Conservation (phyloP, 2,329 filamentous ascomycete genomes). For the Ascochyta pisi region DNA sequence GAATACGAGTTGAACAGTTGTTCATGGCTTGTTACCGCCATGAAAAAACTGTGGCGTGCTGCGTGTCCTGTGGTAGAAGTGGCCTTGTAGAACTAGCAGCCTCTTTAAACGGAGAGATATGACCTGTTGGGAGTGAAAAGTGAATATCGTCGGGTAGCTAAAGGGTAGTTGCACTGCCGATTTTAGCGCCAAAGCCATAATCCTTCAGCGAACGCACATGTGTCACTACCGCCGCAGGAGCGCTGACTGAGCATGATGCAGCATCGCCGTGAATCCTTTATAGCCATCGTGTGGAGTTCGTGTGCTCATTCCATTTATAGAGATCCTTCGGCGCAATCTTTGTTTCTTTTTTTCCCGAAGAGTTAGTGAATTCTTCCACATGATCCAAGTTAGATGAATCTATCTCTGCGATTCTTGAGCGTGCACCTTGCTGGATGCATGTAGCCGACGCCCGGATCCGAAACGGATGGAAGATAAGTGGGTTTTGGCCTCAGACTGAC, state of each 20-base stretch:
- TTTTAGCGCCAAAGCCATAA: background rate
- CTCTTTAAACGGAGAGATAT: background rate
- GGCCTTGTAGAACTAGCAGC: background rate
- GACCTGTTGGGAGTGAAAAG: background rate
- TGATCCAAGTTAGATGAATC: background rate
- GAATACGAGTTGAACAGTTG: background rate
- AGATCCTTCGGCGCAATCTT: background rate
- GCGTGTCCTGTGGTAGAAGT: background rate
- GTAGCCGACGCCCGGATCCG: background rate
- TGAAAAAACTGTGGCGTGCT: background rate
- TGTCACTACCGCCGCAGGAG: background rate
- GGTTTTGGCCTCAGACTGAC: background rate
- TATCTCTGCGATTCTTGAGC: background rate
- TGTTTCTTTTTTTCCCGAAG: background rate
- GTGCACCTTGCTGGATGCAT: background rate
- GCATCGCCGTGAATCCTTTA: background rate
- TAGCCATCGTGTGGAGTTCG: background rate
- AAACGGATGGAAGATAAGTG: background rate
- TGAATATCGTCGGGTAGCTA: background rate
- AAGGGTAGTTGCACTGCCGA: background rate
- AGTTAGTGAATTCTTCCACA: background rate
- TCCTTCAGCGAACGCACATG: background rate
- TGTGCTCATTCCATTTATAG: background rate
- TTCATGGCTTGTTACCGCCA: background rate
- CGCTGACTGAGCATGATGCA: conserved; percentile 1